Evolutionary conservation across 140 eudicot genomes (phyloP), one percentile per base, ranked within the genome.

Genomic region (Flaveria floridana): DNA sequence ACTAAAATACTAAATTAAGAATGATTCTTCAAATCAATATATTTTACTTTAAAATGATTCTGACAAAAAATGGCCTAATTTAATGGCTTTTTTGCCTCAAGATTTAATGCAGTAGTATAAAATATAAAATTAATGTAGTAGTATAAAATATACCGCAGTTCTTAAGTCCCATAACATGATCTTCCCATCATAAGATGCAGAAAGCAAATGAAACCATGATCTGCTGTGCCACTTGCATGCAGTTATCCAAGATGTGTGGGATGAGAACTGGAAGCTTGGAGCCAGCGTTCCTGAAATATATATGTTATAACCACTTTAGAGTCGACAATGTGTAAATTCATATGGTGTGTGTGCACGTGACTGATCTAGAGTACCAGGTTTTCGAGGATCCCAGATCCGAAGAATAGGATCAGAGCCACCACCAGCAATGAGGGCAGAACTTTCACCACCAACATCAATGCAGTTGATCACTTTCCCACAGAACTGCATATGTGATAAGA

Each of bases 341-440:
- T 57, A 71, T 47, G 8, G 20, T 48, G 73, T 4, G 26, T 30
- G 69, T 64, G 72, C 18, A 21, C 1, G 21, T 3, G 79, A 16
- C 18, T 7, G 42, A 8, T 62, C 41, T 47, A 39, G 46, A 46
- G 73, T 28, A 92, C 98, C 98, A 83, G 99, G 99, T 82, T 91
- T 94, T 50, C 97, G 96, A 75, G 99, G 99, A 90, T 94, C 99
- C 95, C 97, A 94, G 69, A 94, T 76, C 82, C 99, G 87, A 79
- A 94, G 87, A 55, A 82, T 76, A 55, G 92, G 92, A 78, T 94
- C 99, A 74, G 97, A 94, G 63, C 90, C 87, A 2, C 95, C 97
- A 73, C 90, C 99, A 64, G 94, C 97, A 62, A 94, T 79, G 12
- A 94, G 90, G 72, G 94, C 83, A 39, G 97, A 90, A 78, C 91